Conservation (phyloP, 2,329 filamentous ascomycete genomes). For the Tricladium varicosporioides region DNA sequence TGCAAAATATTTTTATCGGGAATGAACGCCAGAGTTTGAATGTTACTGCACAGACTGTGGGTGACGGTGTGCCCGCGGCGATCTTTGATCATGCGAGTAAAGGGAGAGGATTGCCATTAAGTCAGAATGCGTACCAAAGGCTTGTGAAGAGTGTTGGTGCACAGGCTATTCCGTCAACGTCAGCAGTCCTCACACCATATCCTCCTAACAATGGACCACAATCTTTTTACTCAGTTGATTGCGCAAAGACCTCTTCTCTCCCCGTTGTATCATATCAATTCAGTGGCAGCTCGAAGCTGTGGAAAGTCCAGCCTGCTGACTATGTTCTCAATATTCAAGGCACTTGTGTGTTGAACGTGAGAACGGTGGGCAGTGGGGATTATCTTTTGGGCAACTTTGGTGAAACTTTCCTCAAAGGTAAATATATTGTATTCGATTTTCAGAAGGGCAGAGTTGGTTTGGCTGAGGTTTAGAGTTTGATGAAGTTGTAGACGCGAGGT, state of each 20-base stretch:
- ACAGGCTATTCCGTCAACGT: not conserved
- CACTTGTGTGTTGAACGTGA: not conserved
- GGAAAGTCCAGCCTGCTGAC: not conserved
- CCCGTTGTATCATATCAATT: not conserved
- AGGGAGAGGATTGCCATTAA: not conserved
- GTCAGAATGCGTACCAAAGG: not conserved
- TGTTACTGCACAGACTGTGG: not conserved
- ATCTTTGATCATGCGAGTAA: conserved; percentile 2
- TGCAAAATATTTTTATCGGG: not conserved
- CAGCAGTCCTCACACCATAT: not conserved
- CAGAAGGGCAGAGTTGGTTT: not conserved
- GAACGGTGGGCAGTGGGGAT: not conserved
- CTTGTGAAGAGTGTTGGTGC: not conserved
- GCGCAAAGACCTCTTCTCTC: not conserved
- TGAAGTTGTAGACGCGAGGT: no score
- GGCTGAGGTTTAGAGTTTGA: conserved; percentile 2
- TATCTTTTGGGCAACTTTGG: conserved; percentile 1
- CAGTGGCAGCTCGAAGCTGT: not conserved
- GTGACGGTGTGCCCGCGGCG: not conserved
- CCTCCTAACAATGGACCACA: conserved; percentile 1
- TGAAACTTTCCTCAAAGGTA: conserved; percentile 1
- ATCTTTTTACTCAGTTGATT: conserved; percentile 1
- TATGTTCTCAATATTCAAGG: not conserved
- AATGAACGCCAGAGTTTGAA: not conserved
- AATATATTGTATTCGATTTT: conserved; percentile 1